A percentile compares a stretch with the other conserved stretches of the same genome.
Conservation (phyloP, 768 basidiomycete species). For the Lactarius evosmus region DNA sequence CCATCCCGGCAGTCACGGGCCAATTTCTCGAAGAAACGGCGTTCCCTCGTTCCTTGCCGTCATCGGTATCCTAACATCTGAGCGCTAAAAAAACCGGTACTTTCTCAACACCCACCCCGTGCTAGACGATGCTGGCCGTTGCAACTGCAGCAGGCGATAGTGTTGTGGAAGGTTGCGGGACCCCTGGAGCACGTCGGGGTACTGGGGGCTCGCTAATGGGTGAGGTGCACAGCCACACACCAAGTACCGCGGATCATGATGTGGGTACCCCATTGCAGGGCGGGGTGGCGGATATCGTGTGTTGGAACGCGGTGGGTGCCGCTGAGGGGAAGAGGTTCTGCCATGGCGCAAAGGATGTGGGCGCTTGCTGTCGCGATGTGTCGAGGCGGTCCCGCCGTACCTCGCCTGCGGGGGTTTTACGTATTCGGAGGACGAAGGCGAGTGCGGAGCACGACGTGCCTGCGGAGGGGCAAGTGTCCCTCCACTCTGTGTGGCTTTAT, state of each 20-base stretch:
- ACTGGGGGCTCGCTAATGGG: no score
- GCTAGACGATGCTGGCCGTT: no score
- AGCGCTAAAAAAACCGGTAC: no score
- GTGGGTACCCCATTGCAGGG: neutral
- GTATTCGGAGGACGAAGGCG: constrained; percentile 16
- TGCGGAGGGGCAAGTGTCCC: constrained; percentile 5
- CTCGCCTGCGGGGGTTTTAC: constrained; percentile 2
- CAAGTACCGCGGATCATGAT: no score
- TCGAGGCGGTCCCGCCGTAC: constrained; percentile 17
- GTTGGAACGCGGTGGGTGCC: neutral
- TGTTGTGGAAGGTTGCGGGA: no score
- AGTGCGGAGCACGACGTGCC: constrained; percentile 3
- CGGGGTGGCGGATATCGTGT: neutral
- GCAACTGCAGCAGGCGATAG: no score
- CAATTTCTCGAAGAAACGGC: neutral
- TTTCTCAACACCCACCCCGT: no score
- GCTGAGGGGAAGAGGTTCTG: constrained; percentile 1
- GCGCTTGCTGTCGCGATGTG: constrained; percentile 5
- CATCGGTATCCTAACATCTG: neutral
- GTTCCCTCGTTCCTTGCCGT: neutral
- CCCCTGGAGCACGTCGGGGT: no score
- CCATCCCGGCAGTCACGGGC: no score
- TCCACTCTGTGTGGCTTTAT: neutral
- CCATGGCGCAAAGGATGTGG: neutral
- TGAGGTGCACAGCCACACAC: no score